A percentile compares a stretch with the other conserved stretches of the same genome.
These are phyloP conservation scores for Fusarium burgessii DNA, from an alignment of 2,329 filamentous ascomycete genomes.

Conservation along the genomic window DNA sequence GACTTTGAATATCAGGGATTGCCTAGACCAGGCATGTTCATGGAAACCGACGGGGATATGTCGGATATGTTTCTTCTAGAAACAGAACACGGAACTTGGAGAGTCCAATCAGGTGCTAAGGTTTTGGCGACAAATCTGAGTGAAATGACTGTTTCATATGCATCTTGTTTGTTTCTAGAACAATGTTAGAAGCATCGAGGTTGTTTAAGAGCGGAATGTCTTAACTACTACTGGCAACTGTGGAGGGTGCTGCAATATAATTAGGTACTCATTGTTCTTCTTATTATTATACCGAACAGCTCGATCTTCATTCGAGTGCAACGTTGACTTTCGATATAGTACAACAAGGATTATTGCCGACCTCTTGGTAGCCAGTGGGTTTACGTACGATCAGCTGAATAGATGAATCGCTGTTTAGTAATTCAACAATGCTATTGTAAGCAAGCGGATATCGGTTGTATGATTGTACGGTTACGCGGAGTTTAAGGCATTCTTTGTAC, in stretches of 20 bases:
- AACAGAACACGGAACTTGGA: constrained; percentile 3
- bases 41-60: constrained; percentile 20
- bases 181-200: neutral
- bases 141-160: constrained; percentile 22
- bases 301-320: too few relatives aligned
- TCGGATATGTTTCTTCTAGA: constrained; percentile 27
- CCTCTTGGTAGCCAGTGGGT: neutral
- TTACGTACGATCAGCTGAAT: constrained; percentile 7
- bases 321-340: neutral
- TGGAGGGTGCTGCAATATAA: neutral
- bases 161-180: constrained; percentile 19
- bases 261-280: neutral
- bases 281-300: neutral
- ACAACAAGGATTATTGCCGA: neutral
- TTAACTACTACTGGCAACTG: neutral
- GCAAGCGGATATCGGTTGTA: constrained; percentile 5
- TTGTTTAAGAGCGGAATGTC: neutral
- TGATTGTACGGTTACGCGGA: constrained; percentile 1
- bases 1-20: constrained; percentile 8
- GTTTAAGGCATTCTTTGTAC: neutral
- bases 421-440: constrained; percentile 26
- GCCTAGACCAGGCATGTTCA: neutral
- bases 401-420: constrained; percentile 11
- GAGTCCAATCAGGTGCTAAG: constrained; percentile 22
- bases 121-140: constrained; percentile 11